A percentile compares a stretch with the other conserved stretches of the same genome.
Evolutionary conservation across 2,329 filamentous ascomycete genomes (phyloP).

Genomic region (Fusarium sp.): DNA sequence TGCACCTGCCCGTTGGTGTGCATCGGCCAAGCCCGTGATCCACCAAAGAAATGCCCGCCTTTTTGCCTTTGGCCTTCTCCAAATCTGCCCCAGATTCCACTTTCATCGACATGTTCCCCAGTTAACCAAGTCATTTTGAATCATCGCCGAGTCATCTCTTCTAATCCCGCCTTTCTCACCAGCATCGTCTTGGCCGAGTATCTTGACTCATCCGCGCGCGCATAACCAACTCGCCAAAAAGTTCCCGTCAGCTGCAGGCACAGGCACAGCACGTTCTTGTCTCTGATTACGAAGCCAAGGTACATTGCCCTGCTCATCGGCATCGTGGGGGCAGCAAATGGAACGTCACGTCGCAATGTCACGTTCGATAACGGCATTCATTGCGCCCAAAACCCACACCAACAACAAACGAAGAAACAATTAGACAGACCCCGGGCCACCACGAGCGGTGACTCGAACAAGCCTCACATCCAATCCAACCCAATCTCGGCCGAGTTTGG

Average conservation of each 20-base stretch:
- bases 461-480: not conserved
- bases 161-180: slow-evolving; percentile 35
- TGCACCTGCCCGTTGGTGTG: slow-evolving; percentile 32
- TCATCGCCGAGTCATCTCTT: slow-evolving; percentile 26
- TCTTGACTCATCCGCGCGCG: slow-evolving; percentile 31
- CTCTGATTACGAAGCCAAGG: slow-evolving; percentile 15
- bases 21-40: slow-evolving; percentile 47
- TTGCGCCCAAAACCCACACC: slow-evolving; percentile 7
- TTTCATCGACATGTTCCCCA: slow-evolving; percentile 8
- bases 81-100: slow-evolving; percentile 28
- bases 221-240: not conserved
- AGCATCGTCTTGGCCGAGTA: slow-evolving; percentile 25
- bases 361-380: slow-evolving; percentile 17
- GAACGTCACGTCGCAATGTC: slow-evolving; percentile 34
- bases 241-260: slow-evolving; percentile 20
- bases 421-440: slow-evolving; percentile 7
- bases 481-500: slow-evolving; percentile 13
- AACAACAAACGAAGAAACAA: slow-evolving; percentile 1
- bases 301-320: not conserved
- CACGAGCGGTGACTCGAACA: slow-evolving; percentile 2
- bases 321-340: slow-evolving; percentile 40
- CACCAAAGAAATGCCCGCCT: slow-evolving; percentile 3
- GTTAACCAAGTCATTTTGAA: not conserved
- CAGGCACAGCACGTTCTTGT: slow-evolving; percentile 3
- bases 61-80: slow-evolving; percentile 16